Evolutionary conservation across 139 green algal species (phyloP), one percentile per base, ranked within the genome.

Genomic region (Yamagishiella unicocca): DNA sequence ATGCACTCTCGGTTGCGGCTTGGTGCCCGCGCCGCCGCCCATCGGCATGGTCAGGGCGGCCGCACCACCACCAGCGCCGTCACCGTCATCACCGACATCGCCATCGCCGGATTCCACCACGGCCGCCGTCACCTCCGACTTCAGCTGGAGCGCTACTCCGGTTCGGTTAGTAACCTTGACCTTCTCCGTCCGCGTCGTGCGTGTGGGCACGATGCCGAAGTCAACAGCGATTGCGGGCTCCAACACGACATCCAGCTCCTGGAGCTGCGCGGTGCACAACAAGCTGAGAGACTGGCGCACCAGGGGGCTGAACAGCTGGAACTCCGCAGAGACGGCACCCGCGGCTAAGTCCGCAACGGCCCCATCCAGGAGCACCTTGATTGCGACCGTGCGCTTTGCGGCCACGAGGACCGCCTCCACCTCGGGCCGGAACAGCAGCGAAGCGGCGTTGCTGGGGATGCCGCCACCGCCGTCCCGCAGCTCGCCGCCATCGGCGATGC

Each of bases 121-220:
- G 6, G 58, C 58, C 17, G 58, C 58, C 43, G 6, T 14, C 43
- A 90, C 27, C 10, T 38, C 55, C 25, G 33, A 31, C 38, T 90
- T 90, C 0, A 90, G 31, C 25, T 67, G 76, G 50, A 90, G 35
- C n/a, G 85, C 42, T 33, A 90, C 85, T 12, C 66, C 85, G 21
- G 85, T 90, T 24, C 58, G 42, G 77, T 87, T 87, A 50, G 25
- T 76, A 27, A 86, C 66, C 5, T 8, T 35, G 50, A 64, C 72
- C 29, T 42, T 80, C 43, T 31, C 29, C 27, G 1, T 38, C 25
- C 35, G 43, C 4, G 6, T 45, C 6, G 25, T 64, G 10, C 55
- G 72, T 42, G 40, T 76, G 0, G 61, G 27, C 27, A 89, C 43
- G 10, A 73, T 29, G 3, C 74, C 74, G 38, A 85, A 89, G 62